A percentile compares a stretch with the other conserved stretches of the same genome.
These are phyloP conservation scores for Aaosphaeria pasadenensis DNA, from an alignment of 2,329 filamentous ascomycete species.

Conservation along the genomic window DNA sequence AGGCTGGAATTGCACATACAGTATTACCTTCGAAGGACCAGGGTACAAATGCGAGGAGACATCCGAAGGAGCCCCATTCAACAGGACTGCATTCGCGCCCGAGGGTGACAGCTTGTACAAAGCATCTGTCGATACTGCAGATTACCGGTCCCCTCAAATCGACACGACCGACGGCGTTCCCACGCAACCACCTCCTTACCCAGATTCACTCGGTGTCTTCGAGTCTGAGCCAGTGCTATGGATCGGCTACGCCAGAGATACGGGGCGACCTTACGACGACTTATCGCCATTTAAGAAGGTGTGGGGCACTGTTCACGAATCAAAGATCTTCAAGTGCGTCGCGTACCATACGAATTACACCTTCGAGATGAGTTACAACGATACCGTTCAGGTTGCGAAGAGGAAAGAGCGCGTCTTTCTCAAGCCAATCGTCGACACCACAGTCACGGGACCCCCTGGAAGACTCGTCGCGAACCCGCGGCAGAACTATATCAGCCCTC, in stretches of 20 bases:
- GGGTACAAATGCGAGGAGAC: slow-evolving; percentile 36
- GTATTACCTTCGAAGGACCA: slow-evolving; percentile 30
- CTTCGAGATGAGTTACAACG: slow-evolving; percentile 27
- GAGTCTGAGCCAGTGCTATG: slow-evolving; percentile 33
- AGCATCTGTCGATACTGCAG: slow-evolving; percentile 25
- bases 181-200: slow-evolving; percentile 17
- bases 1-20: slow-evolving; percentile 37
- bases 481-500: slow-evolving; percentile 21
- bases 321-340: slow-evolving; percentile 35
- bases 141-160: slow-evolving; percentile 29
- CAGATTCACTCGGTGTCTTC: slow-evolving; percentile 29
- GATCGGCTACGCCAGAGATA: slow-evolving; percentile 35
- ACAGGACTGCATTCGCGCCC: slow-evolving; percentile 27
- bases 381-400: slow-evolving; percentile 18
- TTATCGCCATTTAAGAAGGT: slow-evolving; percentile 19
- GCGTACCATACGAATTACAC: slow-evolving; percentile 36
- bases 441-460: slow-evolving; percentile 10
- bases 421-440: slow-evolving; percentile 28
- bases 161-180: slow-evolving; percentile 20
- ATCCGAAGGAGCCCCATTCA: slow-evolving; percentile 23
- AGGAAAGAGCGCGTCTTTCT: slow-evolving; percentile 26
- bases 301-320: slow-evolving; percentile 30
- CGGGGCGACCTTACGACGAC: slow-evolving; percentile 15
- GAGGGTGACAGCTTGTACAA: slow-evolving; percentile 29
- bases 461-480: slow-evolving; percentile 13